Base-by-base conservation (phyloP, 495 filamentous ascomycete species). In the Thermochaetoides thermophila region DNA sequence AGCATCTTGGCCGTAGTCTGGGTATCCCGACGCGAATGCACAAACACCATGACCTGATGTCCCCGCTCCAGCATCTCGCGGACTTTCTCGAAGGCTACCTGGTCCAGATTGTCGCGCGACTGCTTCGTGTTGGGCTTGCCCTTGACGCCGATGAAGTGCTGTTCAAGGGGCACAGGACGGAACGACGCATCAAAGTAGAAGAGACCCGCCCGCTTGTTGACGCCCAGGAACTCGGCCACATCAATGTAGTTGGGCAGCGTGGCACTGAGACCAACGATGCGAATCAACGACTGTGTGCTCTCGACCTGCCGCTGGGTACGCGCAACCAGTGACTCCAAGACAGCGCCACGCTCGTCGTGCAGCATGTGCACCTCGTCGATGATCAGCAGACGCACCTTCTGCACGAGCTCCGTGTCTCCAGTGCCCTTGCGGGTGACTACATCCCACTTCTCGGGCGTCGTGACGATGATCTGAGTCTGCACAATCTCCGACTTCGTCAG, bases 351-450 rank as follows among this genome's bases (percentile, higher is more conserved):
- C 50, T 95, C 89, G 50, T 99, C 89, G 48, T 99, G 89, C 43
- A 99, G 76, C 89, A 99, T 99, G 46, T 99, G 89, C 2, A 99
- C 89, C 58, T 99, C 89, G 55, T 99, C 89, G 48, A 99, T 94
- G 42, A 99, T 96, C 31, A 99, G 69, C 18, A 99, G 61, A 12
- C 89, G 73, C 8, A 99, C 89, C 46, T 99, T 97, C 46, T 96
- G 89, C 3, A 96, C 89, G 8, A 99, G 69, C 49, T 95, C 91
- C 5, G 91, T 96, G 49, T 99, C 89, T 3, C 89, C 89, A 1
- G 84, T 94, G 29, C 89, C 87, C 55, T 96, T 99, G 27, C 89
- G 68, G 7, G 89, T 99, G 20, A 96, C 80, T 9, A 96, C 87
- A 58, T 99, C 89, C 89, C 89, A 99, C 63, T 99, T 99, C 54